These are phyloP conservation scores for Zygotorulaspora mrakii DNA, from an alignment of 1,139 yeast genomes.

Conservation along the genomic window DNA sequence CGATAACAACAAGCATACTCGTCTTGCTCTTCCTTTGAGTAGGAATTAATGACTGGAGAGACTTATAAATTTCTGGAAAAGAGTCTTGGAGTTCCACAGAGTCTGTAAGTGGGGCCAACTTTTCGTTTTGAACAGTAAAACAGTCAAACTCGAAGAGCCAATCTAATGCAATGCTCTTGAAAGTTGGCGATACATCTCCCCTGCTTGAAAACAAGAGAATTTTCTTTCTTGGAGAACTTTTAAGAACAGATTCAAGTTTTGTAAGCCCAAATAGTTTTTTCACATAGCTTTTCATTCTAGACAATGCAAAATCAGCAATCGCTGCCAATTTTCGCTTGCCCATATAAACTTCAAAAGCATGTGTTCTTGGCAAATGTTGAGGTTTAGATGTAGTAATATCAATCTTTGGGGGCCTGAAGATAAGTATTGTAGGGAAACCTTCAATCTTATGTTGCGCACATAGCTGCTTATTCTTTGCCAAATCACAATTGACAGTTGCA, in stretches of 20 bases:
- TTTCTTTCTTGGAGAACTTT: conserved; percentile 24
- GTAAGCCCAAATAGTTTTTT: conserved; percentile 45
- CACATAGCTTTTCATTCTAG: conserved; percentile 70
- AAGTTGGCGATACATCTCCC: conserved; percentile 53
- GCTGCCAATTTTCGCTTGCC: conserved; percentile 66
- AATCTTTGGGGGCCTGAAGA: conserved; percentile 76
- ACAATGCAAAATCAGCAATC: conserved; percentile 54
- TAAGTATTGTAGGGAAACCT: conserved; percentile 80
- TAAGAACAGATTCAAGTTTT: conserved; percentile 36
- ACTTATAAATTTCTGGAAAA: conserved; percentile 20
- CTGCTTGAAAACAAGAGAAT: conserved; percentile 47
- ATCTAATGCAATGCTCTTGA: conserved; percentile 74
- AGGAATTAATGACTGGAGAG: conserved; percentile 16
- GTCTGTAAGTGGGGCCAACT: conserved; percentile 8
- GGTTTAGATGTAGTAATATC: conserved; percentile 30
- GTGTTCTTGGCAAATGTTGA: conserved; percentile 36
- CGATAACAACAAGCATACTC: conserved; percentile 26
- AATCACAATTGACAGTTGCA: conserved; percentile 86
- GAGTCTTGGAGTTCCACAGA: conserved; percentile 6
- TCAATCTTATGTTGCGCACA: conserved; percentile 65
- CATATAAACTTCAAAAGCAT: conserved; percentile 59
- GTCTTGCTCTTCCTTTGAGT: conserved; percentile 13
- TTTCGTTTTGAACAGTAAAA: conserved; percentile 21
- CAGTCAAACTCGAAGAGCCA: conserved; percentile 50
- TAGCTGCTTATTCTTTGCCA: conserved; percentile 56